Evolutionary conservation across 1,139 yeast species (phyloP).

Genomic region (Saccharomyces hybrid): DNA sequence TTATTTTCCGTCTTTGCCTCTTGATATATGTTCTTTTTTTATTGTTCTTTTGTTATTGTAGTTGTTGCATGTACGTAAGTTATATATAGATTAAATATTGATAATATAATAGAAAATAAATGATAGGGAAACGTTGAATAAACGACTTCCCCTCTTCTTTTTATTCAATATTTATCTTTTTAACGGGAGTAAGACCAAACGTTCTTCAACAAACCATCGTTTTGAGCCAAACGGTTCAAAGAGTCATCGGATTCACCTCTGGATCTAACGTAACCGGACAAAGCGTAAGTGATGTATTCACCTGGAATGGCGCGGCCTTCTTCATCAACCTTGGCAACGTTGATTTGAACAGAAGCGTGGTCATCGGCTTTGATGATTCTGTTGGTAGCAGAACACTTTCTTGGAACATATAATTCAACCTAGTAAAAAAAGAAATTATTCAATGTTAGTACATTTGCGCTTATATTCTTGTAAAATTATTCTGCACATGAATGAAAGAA

Average conservation of each 20-base stretch:
- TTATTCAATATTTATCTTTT: slow-evolving; percentile 24
- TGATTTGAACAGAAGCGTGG: slow-evolving; percentile 96
- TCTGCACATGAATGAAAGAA: neutral
- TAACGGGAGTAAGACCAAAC: slow-evolving; percentile 99
- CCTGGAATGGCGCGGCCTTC: slow-evolving; percentile 94
- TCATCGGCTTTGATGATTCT: slow-evolving; percentile 99
- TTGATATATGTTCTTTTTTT: neutral
- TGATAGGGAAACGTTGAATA: neutral
- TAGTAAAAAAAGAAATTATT: slow-evolving; percentile 25
- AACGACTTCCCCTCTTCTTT: neutral
- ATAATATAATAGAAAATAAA: neutral
- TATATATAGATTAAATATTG: neutral
- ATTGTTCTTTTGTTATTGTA: neutral
- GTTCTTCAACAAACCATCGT: slow-evolving; percentile 96
- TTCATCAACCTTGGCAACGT: slow-evolving; percentile 83
- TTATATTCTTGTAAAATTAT: neutral
- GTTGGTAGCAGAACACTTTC: slow-evolving; percentile 99
- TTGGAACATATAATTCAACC: slow-evolving; percentile 99
- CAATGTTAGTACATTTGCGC: slow-evolving; percentile 6
- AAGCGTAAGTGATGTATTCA: slow-evolving; percentile 89
- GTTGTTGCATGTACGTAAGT: neutral
- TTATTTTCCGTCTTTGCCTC: neutral
- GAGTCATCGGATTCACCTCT: slow-evolving; percentile 98
- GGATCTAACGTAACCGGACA: slow-evolving; percentile 88
- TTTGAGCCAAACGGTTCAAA: slow-evolving; percentile 98